Evolutionary conservation across 345 rosid species (phyloP), one percentile per base, ranked within the genome.

Genomic region (Tarenaya hassleriana): DNA sequence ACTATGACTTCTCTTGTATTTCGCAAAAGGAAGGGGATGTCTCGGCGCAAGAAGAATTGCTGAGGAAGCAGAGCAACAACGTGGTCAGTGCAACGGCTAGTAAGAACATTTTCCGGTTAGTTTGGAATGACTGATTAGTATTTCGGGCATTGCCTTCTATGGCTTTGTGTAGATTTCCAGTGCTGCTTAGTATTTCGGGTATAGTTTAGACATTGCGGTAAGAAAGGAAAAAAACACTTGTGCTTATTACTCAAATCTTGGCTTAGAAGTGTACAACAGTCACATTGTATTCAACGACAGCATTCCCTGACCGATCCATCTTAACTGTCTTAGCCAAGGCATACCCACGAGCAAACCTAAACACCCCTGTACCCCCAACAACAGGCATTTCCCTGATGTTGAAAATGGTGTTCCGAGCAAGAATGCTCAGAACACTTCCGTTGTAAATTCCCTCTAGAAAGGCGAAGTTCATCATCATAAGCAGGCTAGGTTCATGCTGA

Each of bases 31-130:
- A 77, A 11, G 94, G 82, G 11, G 78, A 81, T 64, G 60, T 65
- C 15, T 16, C 51, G 43, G 86, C 77, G 0, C 94, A 84, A 67
- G 84, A 73, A 57, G 82, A 77, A 52, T 71, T 81, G 94, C 94
- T 84, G 15, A 58, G 65, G 60, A 77, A 68, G 73, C 78, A 70
- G 70, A 79, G 82, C 50, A 79, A 77, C 62, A 72, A 64, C 33
- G 49, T 53, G 42, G 64, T 84, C 50, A 71, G 55, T 45, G 64
- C 76, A 39, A 58, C 55, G 62, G 85, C 86, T 13, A 84, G 88
- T 50, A 76, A 63, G 58, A 78, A 78, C 50, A 78, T 81, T 55
- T 84, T 75, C 60, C 72, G 52, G 34, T 61, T 81, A 52, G 77
- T 84, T 41, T 84, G 94, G 84, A 77, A 69, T 42, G 68, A 71